These are phyloP conservation scores for Raffaelea albimanens DNA, from an alignment of 2,329 filamentous ascomycete species.

Conservation along the genomic window DNA sequence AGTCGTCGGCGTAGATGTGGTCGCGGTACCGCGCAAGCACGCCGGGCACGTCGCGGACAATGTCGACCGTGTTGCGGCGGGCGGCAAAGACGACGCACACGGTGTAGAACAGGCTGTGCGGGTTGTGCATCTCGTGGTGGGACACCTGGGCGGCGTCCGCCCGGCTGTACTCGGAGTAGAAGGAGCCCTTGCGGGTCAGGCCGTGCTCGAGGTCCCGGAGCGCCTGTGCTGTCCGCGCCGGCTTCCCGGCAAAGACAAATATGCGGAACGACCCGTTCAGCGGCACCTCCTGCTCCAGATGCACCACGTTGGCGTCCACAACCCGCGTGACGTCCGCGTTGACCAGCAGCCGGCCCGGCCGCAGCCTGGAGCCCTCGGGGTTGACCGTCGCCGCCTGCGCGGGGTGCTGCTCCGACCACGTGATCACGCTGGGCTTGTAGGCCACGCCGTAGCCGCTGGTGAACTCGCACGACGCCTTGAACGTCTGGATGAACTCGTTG, in stretches of 20 bases:
- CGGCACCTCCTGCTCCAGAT: conserved; percentile 82
- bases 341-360: conserved; percentile 65
- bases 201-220: conserved; percentile 60
- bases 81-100: conserved; percentile 67
- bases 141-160: conserved; percentile 52
- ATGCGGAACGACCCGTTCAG: conserved; percentile 82
- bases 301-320: conserved; percentile 79
- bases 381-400: conserved; percentile 63
- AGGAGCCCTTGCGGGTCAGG: conserved; percentile 57
- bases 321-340: conserved; percentile 79
- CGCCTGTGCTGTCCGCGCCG: conserved; percentile 48
- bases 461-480: conserved; percentile 87
- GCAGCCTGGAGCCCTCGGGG: conserved; percentile 53
- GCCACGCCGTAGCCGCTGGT: conserved; percentile 86
- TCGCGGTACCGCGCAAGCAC: conserved; percentile 67
- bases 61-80: conserved; percentile 60
- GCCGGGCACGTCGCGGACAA: conserved; percentile 59
- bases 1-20: conserved; percentile 80
- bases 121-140: conserved; percentile 75
- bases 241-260: conserved; percentile 73
- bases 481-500: conserved; percentile 78
- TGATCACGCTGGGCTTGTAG: conserved; percentile 73
- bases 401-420: conserved; percentile 68
- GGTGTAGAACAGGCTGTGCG: conserved; percentile 75
- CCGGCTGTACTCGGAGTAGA: conserved; percentile 59